Conservation (phyloP, 1,284 basidiomycete genomes). For the Coriolopsis trogii region DNA sequence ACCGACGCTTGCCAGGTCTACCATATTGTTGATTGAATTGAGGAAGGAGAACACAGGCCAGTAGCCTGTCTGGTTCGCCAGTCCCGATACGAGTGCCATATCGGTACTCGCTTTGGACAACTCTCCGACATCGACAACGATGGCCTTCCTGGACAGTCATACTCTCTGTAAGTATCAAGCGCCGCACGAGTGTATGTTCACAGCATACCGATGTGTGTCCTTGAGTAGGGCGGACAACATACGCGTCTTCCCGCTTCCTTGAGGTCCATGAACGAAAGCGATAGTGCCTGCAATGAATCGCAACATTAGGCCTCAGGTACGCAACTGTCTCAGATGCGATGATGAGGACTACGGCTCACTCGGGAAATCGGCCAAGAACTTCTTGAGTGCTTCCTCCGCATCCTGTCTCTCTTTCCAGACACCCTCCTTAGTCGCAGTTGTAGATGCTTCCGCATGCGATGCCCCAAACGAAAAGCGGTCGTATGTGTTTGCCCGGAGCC, state of each 20-base stretch:
- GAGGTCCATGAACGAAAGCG: constrained; percentile 89
- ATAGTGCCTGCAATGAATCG: constrained; percentile 51
- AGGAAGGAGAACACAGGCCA: constrained; percentile 91
- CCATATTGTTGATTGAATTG: constrained; percentile 81
- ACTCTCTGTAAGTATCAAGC: background rate
- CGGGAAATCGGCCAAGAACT: constrained; percentile 78
- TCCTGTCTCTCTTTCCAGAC: constrained; percentile 86
- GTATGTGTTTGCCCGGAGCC: constrained; percentile 63
- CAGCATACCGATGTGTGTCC: constrained; percentile 62
- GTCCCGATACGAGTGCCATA: constrained; percentile 62
- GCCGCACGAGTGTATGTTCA: too few relatives aligned
- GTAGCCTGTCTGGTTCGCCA: constrained; percentile 88
- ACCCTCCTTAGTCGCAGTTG: constrained; percentile 32
- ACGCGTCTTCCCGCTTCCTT: constrained; percentile 86
- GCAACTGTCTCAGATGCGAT: background rate
- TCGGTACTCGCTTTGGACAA: constrained; percentile 80
- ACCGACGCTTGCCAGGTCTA: constrained; percentile 93
- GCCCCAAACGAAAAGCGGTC: constrained; percentile 43
- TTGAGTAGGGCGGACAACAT: constrained; percentile 69
- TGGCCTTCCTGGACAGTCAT: constrained; percentile 51
- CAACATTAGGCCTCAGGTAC: background rate
- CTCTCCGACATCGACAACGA: constrained; percentile 83
- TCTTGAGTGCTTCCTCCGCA: constrained; percentile 68
- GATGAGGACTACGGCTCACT: constrained; percentile 41
- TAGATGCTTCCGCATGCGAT: background rate